Percentiles rank a stretch among this genome's conserved stretches.
These are phyloP conservation scores for Sanguinoderma infundibulare DNA, from an alignment of 1,284 basidiomycete species.

Conservation along the genomic window DNA sequence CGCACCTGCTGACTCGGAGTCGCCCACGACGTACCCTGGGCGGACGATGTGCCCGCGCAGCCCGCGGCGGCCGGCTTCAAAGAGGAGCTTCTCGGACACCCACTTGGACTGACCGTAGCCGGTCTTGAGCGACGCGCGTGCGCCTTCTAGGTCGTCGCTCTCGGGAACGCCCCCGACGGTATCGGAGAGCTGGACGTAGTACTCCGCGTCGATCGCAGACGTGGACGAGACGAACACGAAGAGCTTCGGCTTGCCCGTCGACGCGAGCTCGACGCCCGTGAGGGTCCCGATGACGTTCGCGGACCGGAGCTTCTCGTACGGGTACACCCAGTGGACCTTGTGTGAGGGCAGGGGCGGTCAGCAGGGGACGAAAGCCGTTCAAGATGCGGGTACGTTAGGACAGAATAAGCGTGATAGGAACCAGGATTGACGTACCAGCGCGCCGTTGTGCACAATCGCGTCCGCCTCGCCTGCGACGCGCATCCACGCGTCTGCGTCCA, in stretches of 20 bases:
- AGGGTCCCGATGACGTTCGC: constrained; percentile 93
- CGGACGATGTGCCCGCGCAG: constrained; percentile 89
- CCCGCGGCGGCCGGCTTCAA: constrained; percentile 89
- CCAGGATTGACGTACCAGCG: constrained; percentile 66
- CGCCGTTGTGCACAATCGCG: constrained; percentile 93
- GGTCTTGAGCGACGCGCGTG: constrained; percentile 76
- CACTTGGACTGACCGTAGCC: constrained; percentile 99
- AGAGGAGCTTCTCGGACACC: constrained; percentile 95
- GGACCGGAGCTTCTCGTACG: constrained; percentile 91
- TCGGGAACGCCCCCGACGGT: constrained; percentile 78
- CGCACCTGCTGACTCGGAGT: constrained; percentile 84
- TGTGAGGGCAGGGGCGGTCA: background rate
- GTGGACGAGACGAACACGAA: constrained; percentile 96
- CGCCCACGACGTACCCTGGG: constrained; percentile 96
- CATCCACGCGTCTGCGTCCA: constrained; percentile 71
- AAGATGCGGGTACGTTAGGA: background rate
- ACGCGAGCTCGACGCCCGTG: constrained; percentile 82
- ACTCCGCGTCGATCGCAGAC: constrained; percentile 89
- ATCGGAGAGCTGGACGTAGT: constrained; percentile 91
- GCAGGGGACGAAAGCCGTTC: background rate
- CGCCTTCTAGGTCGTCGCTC: constrained; percentile 90
- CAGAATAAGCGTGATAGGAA: background rate
- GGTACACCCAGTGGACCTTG: constrained; percentile 99
- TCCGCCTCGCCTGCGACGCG: constrained; percentile 79
- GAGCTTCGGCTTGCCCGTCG: constrained; percentile 76